Percentiles rank a stretch among this genome's conserved stretches.
Evolutionary conservation across 306 rosid genomes (phyloP).

Genomic region (Vicia sativa): DNA sequence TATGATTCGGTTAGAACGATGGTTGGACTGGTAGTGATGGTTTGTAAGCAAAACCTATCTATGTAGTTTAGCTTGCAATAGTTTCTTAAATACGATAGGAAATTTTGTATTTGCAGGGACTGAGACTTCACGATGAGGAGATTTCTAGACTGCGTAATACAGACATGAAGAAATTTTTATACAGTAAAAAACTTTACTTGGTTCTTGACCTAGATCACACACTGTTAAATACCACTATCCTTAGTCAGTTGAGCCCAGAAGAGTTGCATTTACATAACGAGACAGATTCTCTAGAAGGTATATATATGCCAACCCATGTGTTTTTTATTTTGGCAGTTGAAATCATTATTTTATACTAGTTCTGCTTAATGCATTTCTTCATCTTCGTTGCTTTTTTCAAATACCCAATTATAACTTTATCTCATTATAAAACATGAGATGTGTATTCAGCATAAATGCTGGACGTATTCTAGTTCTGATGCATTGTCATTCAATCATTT

Average conservation of each 20-base stretch:
- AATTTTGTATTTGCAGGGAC: conserved; percentile 55
- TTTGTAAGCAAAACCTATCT: conserved; percentile 3
- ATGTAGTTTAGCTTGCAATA: neutral
- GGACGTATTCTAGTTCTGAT: conserved; percentile 15
- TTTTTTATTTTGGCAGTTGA: conserved; percentile 34
- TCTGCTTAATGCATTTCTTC: neutral
- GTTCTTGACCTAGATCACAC: conserved; percentile 96
- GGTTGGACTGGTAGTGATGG: conserved; percentile 3
- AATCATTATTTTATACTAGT: conserved; percentile 19
- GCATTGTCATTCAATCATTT: neutral
- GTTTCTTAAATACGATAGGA: conserved; percentile 15
- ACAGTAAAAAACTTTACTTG: conserved; percentile 66
- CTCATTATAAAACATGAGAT: neutral
- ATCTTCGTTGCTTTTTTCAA: conserved; percentile 3
- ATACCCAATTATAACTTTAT: neutral
- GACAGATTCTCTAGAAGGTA: conserved; percentile 71
- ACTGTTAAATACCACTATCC: conserved; percentile 69
- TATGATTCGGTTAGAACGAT: conserved; percentile 20
- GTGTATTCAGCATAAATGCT: conserved; percentile 11
- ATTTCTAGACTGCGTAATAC: conserved; percentile 63
- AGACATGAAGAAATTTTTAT: conserved; percentile 65
- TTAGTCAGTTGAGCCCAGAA: conserved; percentile 55
- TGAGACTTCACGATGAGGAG: conserved; percentile 78
- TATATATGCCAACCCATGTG: conserved; percentile 35
- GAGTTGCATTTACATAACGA: conserved; percentile 64